These are phyloP conservation scores for Neurospora sp. DNA, from an alignment of 495 filamentous ascomycete species.

Conservation along the genomic window DNA sequence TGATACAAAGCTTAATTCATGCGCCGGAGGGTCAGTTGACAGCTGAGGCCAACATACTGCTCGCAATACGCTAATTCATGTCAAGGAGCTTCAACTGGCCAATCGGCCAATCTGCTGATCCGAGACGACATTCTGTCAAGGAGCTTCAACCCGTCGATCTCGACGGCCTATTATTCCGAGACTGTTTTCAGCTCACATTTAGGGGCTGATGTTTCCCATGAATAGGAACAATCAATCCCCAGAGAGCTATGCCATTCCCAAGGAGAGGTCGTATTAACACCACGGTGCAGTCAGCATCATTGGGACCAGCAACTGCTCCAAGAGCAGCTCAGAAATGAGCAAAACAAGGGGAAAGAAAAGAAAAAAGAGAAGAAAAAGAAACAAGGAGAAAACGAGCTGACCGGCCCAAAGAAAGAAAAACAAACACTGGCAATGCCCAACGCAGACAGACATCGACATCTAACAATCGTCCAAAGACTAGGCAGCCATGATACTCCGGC, in stretches of 20 bases:
- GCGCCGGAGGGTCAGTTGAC: neutral
- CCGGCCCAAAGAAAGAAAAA: neutral
- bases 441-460: neutral
- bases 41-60: neutral
- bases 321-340: neutral
- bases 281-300: neutral
- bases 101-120: neutral
- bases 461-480: slow-evolving; percentile 9
- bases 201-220: neutral
- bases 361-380: neutral
- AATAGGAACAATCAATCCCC: neutral
- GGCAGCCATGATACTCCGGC: slow-evolving; percentile 40
- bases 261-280: neutral
- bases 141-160: neutral
- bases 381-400: neutral
- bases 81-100: neutral
- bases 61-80: neutral
- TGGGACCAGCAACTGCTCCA: neutral
- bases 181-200: neutral
- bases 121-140: neutral
- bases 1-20: neutral
- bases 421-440: neutral
- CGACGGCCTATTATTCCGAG: neutral
- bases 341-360: neutral
- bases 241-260: neutral